Base-by-base conservation (phyloP, 2,329 filamentous ascomycete species). In the Colletotrichum aenigma region DNA sequence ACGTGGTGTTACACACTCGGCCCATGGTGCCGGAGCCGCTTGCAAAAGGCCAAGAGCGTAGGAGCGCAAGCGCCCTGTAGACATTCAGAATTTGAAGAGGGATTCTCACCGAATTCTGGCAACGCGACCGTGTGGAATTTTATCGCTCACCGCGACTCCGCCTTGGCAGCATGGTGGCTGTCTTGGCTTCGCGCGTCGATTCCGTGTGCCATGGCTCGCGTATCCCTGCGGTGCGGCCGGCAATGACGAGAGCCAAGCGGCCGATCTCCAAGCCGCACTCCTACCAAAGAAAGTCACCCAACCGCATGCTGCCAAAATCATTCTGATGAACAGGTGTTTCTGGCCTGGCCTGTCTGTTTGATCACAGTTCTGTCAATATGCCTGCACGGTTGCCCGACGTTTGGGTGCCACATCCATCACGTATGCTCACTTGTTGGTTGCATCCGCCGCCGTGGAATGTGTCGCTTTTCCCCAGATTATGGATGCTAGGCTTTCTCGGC, bases 161-260 rank as follows among this genome's bases (percentile, higher is more conserved):
- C 52, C 72, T 75, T 75, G 69, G 72, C 72, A 36, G 56, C 56
- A 36, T 62, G 21, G 21, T 56, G 56, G 32, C 26, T 34, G 18
- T 72, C 73, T 75, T 75, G 73, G 64, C 73, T 32, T 48, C 70
- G 34, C 70, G 60, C 58, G n/a, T 61, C n/a, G 21, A 71, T 76
- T 73, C 58, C 74, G 74, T 76, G 26, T 74, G 74, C 74, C 74
- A 76, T 65, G 60, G 70, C 71, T 56, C 34, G 64, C 70, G 13
- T 24, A 73, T 64, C 74, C 73, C 74, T 76, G 70, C 48, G 36
- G 32, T 16, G 21, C 70, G 24, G 28, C 48, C 32, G 58, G 26
- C 34, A 30, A 76, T 76, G 74, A 76, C 74, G 74, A 55, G 16
- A 60, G 74, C 74, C 74, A 76, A 76, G 74, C 55, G 24, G 74